Percentiles rank a stretch among this genome's conserved stretches.
Evolutionary conservation across 2,329 filamentous ascomycete species (phyloP).

Genomic region (Cladophialophora bantiana): DNA sequence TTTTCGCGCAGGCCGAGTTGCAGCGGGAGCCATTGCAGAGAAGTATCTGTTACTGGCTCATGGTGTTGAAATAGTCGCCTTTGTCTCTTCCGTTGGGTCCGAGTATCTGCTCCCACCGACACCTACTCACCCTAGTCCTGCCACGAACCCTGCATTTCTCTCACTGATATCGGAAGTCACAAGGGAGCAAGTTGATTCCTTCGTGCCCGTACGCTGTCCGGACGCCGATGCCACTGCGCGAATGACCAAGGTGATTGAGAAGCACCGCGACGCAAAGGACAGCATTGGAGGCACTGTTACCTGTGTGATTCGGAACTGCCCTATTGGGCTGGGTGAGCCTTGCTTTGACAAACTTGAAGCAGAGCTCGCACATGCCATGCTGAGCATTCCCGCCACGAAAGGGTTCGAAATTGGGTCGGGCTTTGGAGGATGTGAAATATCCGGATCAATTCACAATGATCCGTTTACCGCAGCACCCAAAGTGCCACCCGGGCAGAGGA

Average conservation of each 20-base stretch:
- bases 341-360: slow-evolving; percentile 97
- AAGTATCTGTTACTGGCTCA: slow-evolving; percentile 85
- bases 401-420: slow-evolving; percentile 95
- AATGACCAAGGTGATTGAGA: slow-evolving; percentile 82
- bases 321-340: slow-evolving; percentile 87
- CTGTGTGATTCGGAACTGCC: slow-evolving; percentile 87
- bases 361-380: slow-evolving; percentile 88
- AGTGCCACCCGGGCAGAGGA: slow-evolving; percentile 47
- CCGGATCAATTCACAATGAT: slow-evolving; percentile 92
- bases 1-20: slow-evolving; percentile 71
- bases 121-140: slow-evolving; percentile 35
- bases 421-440: slow-evolving; percentile 84
- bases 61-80: slow-evolving; percentile 89
- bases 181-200: slow-evolving; percentile 78
- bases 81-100: slow-evolving; percentile 82
- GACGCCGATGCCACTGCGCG: slow-evolving; percentile 66
- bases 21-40: slow-evolving; percentile 89
- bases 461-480: slow-evolving; percentile 71
- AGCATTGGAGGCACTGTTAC: slow-evolving; percentile 95
- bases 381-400: slow-evolving; percentile 93
- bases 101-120: slow-evolving; percentile 69
- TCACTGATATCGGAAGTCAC: slow-evolving; percentile 74
- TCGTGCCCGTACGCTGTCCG: slow-evolving; percentile 88
- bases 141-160: slow-evolving; percentile 79
- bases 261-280: slow-evolving; percentile 79